These are phyloP conservation scores for Dipteronia sinensis DNA, from an alignment of 345 rosid species.

Conservation along the genomic window DNA sequence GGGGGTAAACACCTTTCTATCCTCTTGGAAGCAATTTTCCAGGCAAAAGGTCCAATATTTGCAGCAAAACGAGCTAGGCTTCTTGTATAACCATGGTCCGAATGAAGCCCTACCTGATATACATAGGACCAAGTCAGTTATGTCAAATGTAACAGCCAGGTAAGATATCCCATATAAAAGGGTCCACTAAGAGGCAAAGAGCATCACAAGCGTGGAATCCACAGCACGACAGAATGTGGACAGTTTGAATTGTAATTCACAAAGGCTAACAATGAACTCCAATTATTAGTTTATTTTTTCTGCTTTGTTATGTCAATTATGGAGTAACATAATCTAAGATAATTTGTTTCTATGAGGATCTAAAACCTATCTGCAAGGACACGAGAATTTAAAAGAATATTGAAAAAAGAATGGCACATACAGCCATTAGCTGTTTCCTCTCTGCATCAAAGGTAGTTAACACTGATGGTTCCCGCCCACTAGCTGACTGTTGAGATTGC, in stretches of 20 bases:
- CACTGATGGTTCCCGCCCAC: conserved; percentile 38
- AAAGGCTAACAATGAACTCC: neutral
- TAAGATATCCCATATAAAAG: neutral
- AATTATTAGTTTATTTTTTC: too few species aligned
- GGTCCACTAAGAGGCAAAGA: conserved; percentile 15
- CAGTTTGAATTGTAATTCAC: conserved; percentile 1
- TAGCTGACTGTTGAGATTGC: conserved; percentile 37
- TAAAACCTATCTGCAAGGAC: neutral
- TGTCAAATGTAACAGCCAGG: conserved; percentile 4
- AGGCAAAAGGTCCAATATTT: conserved; percentile 64
- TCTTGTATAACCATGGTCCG: conserved; percentile 78
- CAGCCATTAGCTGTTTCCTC: conserved; percentile 60
- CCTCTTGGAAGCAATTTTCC: conserved; percentile 62
- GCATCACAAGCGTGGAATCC: conserved; percentile 2
- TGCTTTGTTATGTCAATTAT: too few species aligned
- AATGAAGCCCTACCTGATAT: conserved; percentile 74
- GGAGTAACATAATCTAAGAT: neutral
- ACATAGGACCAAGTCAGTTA: conserved; percentile 22
- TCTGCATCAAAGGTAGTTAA: conserved; percentile 47
- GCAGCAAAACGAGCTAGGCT: conserved; percentile 86
- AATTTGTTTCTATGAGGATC: neutral
- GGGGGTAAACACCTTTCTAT: conserved; percentile 60
- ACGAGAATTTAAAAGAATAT: conserved; percentile 19
- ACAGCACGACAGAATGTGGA: neutral
- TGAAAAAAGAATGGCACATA: conserved; percentile 30